A percentile compares a stretch with the other conserved stretches of the same genome.
Conservation (phyloP, 495 filamentous ascomycete species). For the Pyrenopolyporus hunteri region DNA sequence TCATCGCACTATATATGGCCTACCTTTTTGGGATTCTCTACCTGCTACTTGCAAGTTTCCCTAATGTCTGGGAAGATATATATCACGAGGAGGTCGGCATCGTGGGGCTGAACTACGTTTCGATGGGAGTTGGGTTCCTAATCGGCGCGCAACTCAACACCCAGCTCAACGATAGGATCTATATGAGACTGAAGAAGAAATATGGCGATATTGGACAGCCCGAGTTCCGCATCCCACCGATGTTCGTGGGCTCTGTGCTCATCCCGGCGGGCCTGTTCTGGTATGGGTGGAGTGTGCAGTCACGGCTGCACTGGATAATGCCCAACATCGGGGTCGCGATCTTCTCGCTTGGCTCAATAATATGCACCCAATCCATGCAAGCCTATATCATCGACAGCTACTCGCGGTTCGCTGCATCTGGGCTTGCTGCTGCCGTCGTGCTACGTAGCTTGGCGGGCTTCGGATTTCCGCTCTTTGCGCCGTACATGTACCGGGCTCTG, state of each 20-base stretch:
- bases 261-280: slow-evolving; percentile 51
- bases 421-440: slow-evolving; percentile 51
- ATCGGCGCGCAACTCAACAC: slow-evolving; percentile 16
- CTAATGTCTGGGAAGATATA: slow-evolving; percentile 56
- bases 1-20: slow-evolving; percentile 38
- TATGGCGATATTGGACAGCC: slow-evolving; percentile 61
- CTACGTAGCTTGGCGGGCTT: slow-evolving; percentile 54
- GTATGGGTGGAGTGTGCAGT: slow-evolving; percentile 51
- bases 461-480: slow-evolving; percentile 56
- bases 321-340: slow-evolving; percentile 56
- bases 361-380: slow-evolving; percentile 50
- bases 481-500: slow-evolving; percentile 51
- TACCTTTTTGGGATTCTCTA: slow-evolving; percentile 46
- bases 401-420: slow-evolving; percentile 58
- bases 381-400: slow-evolving; percentile 63
- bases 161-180: slow-evolving; percentile 46
- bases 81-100: slow-evolving; percentile 51
- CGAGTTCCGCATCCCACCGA: slow-evolving; percentile 54
- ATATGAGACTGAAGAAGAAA: slow-evolving; percentile 44
- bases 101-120: slow-evolving; percentile 56
- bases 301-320: slow-evolving; percentile 54
- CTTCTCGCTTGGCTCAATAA: slow-evolving; percentile 54
- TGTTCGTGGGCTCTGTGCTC: slow-evolving; percentile 41
- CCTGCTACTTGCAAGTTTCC: slow-evolving; percentile 53
- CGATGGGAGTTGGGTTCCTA: slow-evolving; percentile 51